Evolutionary conservation across 352 stramenopile genomes (phyloP), one percentile per base, ranked within the genome.

Genomic region (Phytophthora sp.): DNA sequence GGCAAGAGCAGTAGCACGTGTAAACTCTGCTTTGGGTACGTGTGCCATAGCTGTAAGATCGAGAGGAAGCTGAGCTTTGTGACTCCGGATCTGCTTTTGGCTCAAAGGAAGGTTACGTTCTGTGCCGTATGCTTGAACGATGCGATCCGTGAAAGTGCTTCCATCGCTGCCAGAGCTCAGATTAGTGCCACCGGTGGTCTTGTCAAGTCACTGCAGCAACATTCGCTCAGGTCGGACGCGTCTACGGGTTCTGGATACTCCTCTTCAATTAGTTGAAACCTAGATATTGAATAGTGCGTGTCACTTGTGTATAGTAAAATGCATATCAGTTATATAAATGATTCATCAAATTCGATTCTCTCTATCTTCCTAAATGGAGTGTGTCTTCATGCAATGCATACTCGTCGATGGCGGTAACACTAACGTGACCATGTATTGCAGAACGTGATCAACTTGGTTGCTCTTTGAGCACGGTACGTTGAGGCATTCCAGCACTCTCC

Each of bases 41-140:
- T 80, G 2, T 80, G 73, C 29, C 66, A 66, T 7, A 41, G 42
- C 39, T 80, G 73, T 55, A 71, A 69, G 47, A 63, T 79, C 11
- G 53, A 70, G 46, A 45, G 58, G 23, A 79, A 73, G 41, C 41
- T 81, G 35, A 75, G 63, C 52, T 79, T 81, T 41, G 62, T 81
- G 52, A 67, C 66, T 2, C 45, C 60, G 5, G 74, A 82, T 62
- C 50, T 76, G 49, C 56, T 68, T 15, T 38, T 77, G 49, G 54
- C 55, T 23, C 64, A 63, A 46, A 12, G 65, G 41, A 73, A 74
- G 55, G 58, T 77, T 47, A 71, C 65, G 11, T 80, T 82, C 57
- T 82, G 74, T 35, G 53, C 58, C 4, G 56, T 62, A 12, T 83
- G 75, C 26, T 56, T 79, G 49, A 73, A 66, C 29, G 63, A 72